These are phyloP conservation scores for Lithocarpus polystachyus DNA, from an alignment of 306 rosid species.

Conservation along the genomic window DNA sequence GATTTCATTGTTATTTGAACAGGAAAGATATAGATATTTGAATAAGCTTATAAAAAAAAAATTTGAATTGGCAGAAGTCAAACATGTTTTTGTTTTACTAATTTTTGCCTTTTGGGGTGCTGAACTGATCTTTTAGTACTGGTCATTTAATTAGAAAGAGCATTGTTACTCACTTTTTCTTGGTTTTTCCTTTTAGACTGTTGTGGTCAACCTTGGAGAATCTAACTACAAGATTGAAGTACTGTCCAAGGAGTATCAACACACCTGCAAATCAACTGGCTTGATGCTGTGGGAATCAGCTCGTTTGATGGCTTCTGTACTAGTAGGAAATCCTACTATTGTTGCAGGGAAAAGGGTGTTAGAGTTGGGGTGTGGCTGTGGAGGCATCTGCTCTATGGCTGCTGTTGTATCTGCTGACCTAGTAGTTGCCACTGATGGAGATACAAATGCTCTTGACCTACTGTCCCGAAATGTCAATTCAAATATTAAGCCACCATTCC, in stretches of 20 bases:
- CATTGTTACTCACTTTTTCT: conserved; percentile 8
- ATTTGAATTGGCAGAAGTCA: too few relatives aligned
- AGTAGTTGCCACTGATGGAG: conserved; percentile 87
- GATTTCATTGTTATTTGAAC: neutral
- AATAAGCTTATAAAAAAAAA: neutral
- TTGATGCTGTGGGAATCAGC: conserved; percentile 97
- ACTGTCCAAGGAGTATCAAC: conserved; percentile 76
- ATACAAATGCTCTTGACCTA: conserved; percentile 59
- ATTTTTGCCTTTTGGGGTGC: neutral
- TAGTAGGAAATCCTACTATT: conserved; percentile 67
- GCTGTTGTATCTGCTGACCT: conserved; percentile 54
- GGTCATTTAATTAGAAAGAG: neutral
- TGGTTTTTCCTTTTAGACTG: conserved; percentile 24
- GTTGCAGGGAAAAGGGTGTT: conserved; percentile 72
- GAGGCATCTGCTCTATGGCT: conserved; percentile 86
- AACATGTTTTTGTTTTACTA: neutral
- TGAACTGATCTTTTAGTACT: neutral
- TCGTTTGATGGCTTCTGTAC: conserved; percentile 76
- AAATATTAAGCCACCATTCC: conserved; percentile 45
- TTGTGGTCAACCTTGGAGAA: conserved; percentile 53
- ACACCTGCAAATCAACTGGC: conserved; percentile 90
- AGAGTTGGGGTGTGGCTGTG: conserved; percentile 88
- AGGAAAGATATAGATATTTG: neutral
- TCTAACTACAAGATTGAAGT: conserved; percentile 61
- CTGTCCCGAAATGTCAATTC: conserved; percentile 55